Base-by-base conservation (phyloP, 2,329 filamentous ascomycete species). In the Fonsecaea pedrosoi region DNA sequence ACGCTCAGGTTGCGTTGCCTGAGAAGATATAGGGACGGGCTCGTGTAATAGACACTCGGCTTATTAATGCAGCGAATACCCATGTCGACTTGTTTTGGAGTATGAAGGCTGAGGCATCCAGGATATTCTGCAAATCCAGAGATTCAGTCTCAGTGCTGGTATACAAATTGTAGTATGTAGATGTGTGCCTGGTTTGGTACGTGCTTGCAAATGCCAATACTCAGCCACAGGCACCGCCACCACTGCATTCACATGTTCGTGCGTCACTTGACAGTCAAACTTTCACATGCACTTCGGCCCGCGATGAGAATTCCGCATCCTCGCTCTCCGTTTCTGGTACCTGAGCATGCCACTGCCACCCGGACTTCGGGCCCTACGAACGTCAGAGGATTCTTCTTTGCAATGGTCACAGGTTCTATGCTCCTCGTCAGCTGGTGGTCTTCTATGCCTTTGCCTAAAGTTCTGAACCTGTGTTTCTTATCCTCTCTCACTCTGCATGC, bases 251-350 rank as follows among this genome's bases (percentile, higher is more conserved):
- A 61, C 61, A 64, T 58, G 61, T 35, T 8, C 21, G 4, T 18
- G 42, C 40, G 54, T 64, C 61, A 64, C 61, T 32, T 58, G 61
- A 58, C 34, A 4, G 6, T 12, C 25, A 37, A 35, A 57, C 59
- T 61, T 61, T 61, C 59, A 61, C 61, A 64, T 64, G 61, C 61
- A n/a, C n/a, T 54, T 61, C 45, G 59, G 59, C 59, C 58, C 59
- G 58, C 58, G n/a, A 60, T 32, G 45, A 18, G 30, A 18, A 32
- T 35, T 48, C 40, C 60, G 59, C 30, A 42, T 45, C 21, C 30
- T 32, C 48, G 45, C 18, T 21, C 18, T 25, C 30, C 54, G 34
- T 21, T 55, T 34, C 54, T 37, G 42, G 57, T 60, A 61, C 45
- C 45, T 54, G 45, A 50, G 25, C 30, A 21, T 58, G 34, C 18